Percentiles rank a stretch among this genome's conserved stretches.
phyloP scores from a whole-genome alignment of 2,329 filamentous ascomycete genomes.

The Cladorrhinum sp. region DNA sequence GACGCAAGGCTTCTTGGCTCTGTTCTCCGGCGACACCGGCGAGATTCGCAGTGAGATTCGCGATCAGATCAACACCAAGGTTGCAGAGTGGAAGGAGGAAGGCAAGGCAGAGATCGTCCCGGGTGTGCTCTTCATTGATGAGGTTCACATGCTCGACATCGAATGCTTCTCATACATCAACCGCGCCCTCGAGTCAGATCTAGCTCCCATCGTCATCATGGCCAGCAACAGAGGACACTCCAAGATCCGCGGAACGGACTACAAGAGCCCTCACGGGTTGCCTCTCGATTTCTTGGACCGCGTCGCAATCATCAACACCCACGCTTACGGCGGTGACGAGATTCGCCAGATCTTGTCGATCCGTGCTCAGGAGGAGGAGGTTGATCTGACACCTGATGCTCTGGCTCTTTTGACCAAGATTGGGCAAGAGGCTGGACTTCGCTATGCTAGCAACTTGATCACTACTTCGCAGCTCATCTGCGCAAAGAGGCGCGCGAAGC shows the following conservation, averaged over 20 bases:
- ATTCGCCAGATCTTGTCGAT: slow-evolving; percentile 91
- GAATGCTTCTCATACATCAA: slow-evolving; percentile 99
- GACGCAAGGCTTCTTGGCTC: slow-evolving; percentile 94
- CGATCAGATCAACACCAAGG: slow-evolving; percentile 98
- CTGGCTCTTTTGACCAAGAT: slow-evolving; percentile 94
- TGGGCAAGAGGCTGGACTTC: slow-evolving; percentile 82
- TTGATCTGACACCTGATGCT: slow-evolving; percentile 86
- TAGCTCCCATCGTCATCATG: slow-evolving; percentile 98
- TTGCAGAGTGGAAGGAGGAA: slow-evolving; percentile 98
- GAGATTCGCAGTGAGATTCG: slow-evolving; percentile 97
- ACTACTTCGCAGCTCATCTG: slow-evolving; percentile 86
- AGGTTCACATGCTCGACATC: slow-evolving; percentile 99
- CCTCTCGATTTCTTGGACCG: slow-evolving; percentile 95
- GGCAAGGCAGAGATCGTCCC: slow-evolving; percentile 98
- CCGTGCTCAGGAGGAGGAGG: slow-evolving; percentile 91
- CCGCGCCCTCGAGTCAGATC: slow-evolving; percentile 87
- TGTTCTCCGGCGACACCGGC: slow-evolving; percentile 96
- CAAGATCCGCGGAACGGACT: slow-evolving; percentile 88
- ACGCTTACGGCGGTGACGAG: slow-evolving; percentile 77
- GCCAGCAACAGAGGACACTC: slow-evolving; percentile 93
- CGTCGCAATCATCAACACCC: slow-evolving; percentile 93
- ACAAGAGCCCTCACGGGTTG: slow-evolving; percentile 87
- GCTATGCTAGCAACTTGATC: slow-evolving; percentile 98
- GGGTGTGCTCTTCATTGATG: slow-evolving; percentile 95
- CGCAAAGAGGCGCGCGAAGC: slow-evolving; percentile 79